These are phyloP conservation scores for Conringia planisiliqua DNA, from an alignment of 345 rosid species.

Conservation along the genomic window DNA sequence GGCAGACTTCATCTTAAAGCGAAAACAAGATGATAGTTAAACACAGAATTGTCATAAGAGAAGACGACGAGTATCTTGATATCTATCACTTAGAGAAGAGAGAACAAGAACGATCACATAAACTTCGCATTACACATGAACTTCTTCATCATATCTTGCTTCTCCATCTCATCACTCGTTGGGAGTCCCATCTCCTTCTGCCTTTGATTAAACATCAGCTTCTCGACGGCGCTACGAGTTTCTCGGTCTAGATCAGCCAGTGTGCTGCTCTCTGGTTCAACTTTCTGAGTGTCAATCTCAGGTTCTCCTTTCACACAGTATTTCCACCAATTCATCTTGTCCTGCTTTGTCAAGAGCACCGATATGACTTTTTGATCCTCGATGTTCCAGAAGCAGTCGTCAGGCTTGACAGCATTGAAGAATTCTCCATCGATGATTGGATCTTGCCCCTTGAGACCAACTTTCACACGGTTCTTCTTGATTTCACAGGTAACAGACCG, in stretches of 20 bases:
- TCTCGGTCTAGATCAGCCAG: conserved; percentile 80
- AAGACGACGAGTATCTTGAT: not conserved
- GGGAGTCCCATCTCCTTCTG: conserved; percentile 94
- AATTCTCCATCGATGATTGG: conserved; percentile 80
- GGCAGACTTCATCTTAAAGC: not conserved
- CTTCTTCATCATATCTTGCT: conserved; percentile 79
- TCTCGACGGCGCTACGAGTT: conserved; percentile 71
- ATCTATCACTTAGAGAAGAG: too few species aligned
- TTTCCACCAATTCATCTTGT: conserved; percentile 96
- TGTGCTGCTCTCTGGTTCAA: conserved; percentile 88
- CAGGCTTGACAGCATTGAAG: conserved; percentile 59
- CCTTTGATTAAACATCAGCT: conserved; percentile 96
- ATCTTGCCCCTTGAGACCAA: conserved; percentile 85
- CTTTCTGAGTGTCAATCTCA: conserved; percentile 89
- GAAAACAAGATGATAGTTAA: not conserved
- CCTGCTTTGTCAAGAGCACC: conserved; percentile 78
- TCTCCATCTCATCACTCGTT: conserved; percentile 79
- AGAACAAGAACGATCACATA: not conserved
- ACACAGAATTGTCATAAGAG: not conserved
- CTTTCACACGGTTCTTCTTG: conserved; percentile 79
- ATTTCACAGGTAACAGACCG: conserved; percentile 66
- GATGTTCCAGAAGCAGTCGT: conserved; percentile 91
- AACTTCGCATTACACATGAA: conserved; percentile 57
- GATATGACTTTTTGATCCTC: conserved; percentile 41
- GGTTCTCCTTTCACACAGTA: conserved; percentile 79